Evolutionary conservation across 345 rosid species (phyloP), one percentile per base, ranked within the genome.

Genomic region (Salix arbutifolia): DNA sequence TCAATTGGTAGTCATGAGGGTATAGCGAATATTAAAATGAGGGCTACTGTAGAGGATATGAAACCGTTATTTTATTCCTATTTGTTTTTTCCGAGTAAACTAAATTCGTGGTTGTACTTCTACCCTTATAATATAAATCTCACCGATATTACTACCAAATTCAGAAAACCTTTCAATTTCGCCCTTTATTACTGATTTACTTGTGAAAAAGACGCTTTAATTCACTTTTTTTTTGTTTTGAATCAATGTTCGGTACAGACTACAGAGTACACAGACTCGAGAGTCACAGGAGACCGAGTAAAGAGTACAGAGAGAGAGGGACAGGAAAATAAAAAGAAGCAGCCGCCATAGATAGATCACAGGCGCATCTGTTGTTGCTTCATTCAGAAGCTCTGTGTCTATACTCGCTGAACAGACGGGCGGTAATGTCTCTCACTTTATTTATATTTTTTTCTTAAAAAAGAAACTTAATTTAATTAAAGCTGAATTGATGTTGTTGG

Each of bases 311-410:
- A 9, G 44, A 40, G 13, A 10, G 44, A 40, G 44, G 13, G 38
- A 26, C 16, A n/a, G 35, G 18, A 73, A 18, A 65, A 67, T 71
- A 64, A 48, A 71, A 61, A 35, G 53, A 11, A 33, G 67, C 52
- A 72, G 85, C 23, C 66, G 65, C 79, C 76, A 71, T 73, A 76
- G 67, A 75, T 69, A 77, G 67, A 77, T 73, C 76, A 19, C 74
- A 64, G 38, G 46, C 40, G 4, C 53, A 19, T 8, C 44, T 53
- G 26, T 44, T 5, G 68, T 78, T 77, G 68, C 89, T 82, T 82
- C 79, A 69, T 84, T 82, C 82, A 40, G 75, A 83, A 84, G 85
- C 84, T 62, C 87, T 11, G 44, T 40, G 44, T 72, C 78, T 67
- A 8, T 74, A 71, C 65, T 33, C n/a, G 16, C 42, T 26, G 66